Conservation (phyloP, 1,139 yeast species). For the Geotrichum reessii region DNA sequence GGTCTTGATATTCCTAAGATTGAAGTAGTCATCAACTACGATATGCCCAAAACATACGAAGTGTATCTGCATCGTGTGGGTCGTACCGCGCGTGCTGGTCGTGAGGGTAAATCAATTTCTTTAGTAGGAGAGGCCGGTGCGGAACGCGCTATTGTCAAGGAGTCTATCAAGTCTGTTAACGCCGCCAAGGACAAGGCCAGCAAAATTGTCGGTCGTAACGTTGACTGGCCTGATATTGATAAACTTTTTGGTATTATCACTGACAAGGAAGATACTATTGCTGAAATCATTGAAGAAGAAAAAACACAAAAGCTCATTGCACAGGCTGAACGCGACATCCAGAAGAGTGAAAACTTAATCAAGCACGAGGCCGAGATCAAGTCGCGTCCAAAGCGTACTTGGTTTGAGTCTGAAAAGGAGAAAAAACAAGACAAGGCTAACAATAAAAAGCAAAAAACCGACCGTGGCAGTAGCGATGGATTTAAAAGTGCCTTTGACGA, state of each 20-base stretch:
- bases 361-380: constrained; percentile 77
- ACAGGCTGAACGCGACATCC: constrained; percentile 85
- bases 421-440: constrained; percentile 44
- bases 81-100: constrained; percentile 98
- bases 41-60: constrained; percentile 91
- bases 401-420: constrained; percentile 82
- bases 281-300: constrained; percentile 82
- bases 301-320: constrained; percentile 78
- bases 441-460: constrained; percentile 55
- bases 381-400: constrained; percentile 89
- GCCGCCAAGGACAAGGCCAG: constrained; percentile 32
- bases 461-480: constrained; percentile 42
- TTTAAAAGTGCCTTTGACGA: constrained; percentile 30
- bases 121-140: constrained; percentile 85
- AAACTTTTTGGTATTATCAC: constrained; percentile 56
- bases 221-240: constrained; percentile 82
- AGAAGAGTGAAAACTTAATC: constrained; percentile 76
- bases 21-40: constrained; percentile 87
- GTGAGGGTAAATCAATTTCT: constrained; percentile 88
- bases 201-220: constrained; percentile 72
- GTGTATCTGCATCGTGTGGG: constrained; percentile 95
- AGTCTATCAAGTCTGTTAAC: constrained; percentile 66
- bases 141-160: constrained; percentile 84
- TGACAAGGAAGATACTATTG: constrained; percentile 52
- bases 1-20: constrained; percentile 98